Base-by-base conservation (phyloP, 23 red algal species). In the Chondrus crispus region DNA sequence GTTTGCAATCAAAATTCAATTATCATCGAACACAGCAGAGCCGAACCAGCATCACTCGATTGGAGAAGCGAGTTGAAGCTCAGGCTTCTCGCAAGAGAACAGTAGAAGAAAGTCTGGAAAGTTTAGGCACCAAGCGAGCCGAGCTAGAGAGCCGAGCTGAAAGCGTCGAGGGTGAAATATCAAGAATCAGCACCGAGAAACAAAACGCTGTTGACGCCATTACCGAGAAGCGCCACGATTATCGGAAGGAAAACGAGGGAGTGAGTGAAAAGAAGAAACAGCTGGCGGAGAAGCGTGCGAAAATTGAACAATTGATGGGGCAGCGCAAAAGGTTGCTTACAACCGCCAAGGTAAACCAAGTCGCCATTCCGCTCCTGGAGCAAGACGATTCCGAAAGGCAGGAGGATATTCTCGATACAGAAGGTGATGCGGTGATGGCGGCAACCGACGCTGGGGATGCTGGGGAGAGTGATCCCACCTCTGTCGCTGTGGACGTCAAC, bases 271-370 rank as follows among this genome's bases (percentile, higher is more conserved):
- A 28, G 41, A 84, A 88, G 50, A 91, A 91, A 63, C 51, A 76
- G 29, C 54, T 96, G 9, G 70, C 80, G 62, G 71, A 85, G 28
- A 88, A 83, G 33, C 74, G 81, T 43, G 60, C 62, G 26, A 87
- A 70, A 83, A 69, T 94, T 40, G 68, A 94, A 43, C 74, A 81
- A 58, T 75, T 90, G 19, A 73, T 50, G 29, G 60, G 38, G 30
- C 69, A 82, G 48, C 81, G 84, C 30, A 24, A 46, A 4, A 91
- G 62, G 38, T 80, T 96, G 0, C 68, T 93, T 32, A 96, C 89
- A n/a, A 81, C 46, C 16, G 90, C 84, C 45, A 85, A 91, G 49
- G 85, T 96, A 9, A 70, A 42, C 11, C 85, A 93, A 35, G 85
- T 96, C 18, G 30, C 41, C 30, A 85, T 96, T 24, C 95, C 77